phyloP scores from a whole-genome alignment of 129 eudicot species.

The Centrapalus pauciflorus region DNA sequence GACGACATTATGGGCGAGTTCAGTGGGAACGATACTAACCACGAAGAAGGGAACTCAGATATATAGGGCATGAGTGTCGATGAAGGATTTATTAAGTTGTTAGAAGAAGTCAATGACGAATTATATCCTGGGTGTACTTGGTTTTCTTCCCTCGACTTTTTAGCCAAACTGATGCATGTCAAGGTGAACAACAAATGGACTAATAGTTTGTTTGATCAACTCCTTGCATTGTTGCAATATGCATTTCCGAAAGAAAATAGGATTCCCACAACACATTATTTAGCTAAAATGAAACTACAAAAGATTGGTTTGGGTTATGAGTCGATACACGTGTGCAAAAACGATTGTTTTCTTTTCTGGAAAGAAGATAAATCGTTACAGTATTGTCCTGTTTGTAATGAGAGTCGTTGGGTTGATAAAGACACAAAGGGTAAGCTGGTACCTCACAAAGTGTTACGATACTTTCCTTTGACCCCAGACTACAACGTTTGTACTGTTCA shows the following conservation, averaged over 20 bases:
- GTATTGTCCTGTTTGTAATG: not conserved
- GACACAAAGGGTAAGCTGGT: not conserved
- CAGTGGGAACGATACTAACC: too few relatives aligned
- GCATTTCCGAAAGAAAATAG: not conserved
- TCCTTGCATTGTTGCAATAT: not conserved
- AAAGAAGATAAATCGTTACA: not conserved
- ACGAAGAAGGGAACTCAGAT: too few relatives aligned
- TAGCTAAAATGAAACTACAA: too few relatives aligned
- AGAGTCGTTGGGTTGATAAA: not conserved
- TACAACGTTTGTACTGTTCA: too few relatives aligned
- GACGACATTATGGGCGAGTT: too few relatives aligned
- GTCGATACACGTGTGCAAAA: not conserved
- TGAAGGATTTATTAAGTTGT: not conserved
- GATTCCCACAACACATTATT: not conserved
- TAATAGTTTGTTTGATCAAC: not conserved
- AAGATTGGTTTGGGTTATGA: too few relatives aligned
- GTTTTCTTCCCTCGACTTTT: not conserved
- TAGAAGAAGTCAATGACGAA: not conserved
- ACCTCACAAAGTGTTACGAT: not conserved
- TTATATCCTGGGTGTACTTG: not conserved
- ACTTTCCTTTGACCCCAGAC: not conserved
- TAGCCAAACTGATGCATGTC: not conserved
- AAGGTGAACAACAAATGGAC: not conserved
- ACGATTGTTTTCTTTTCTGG: not conserved
- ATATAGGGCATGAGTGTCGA: too few relatives aligned